Conservation (phyloP, 345 rosid species). For the Eutrema japonicum region DNA sequence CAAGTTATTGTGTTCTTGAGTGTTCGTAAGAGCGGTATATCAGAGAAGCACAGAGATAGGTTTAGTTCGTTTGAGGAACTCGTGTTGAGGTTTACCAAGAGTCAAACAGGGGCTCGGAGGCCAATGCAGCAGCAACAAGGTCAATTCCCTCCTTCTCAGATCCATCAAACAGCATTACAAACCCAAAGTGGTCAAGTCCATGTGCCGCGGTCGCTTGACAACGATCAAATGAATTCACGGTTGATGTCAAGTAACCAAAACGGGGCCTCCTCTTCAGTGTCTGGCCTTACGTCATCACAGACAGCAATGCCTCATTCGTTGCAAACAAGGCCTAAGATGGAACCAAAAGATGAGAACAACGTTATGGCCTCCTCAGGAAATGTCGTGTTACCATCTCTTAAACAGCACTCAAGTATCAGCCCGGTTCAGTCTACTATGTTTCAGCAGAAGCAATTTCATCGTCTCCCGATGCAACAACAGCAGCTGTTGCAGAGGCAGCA, state of each 20-base stretch:
- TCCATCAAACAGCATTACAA: slow-evolving; percentile 47
- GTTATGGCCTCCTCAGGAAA: slow-evolving; percentile 50
- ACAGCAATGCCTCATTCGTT: slow-evolving; percentile 47
- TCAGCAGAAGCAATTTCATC: slow-evolving; percentile 56
- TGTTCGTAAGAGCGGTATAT: slow-evolving; percentile 33
- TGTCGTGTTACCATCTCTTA: slow-evolving; percentile 45
- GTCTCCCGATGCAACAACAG: slow-evolving; percentile 56
- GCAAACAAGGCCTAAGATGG: slow-evolving; percentile 49
- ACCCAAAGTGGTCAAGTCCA: slow-evolving; percentile 56
- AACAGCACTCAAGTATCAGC: slow-evolving; percentile 47
- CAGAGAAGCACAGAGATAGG: slow-evolving; percentile 49
- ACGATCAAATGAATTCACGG: slow-evolving; percentile 53
- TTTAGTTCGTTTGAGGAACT: slow-evolving; percentile 39
- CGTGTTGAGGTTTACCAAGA: slow-evolving; percentile 28
- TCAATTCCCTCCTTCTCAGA: slow-evolving; percentile 45
- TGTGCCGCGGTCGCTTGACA: slow-evolving; percentile 24
- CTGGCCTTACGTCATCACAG: slow-evolving; percentile 51
- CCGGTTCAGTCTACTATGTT: slow-evolving; percentile 62
- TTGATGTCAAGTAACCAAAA: slow-evolving; percentile 50
- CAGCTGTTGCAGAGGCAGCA: slow-evolving; percentile 49
- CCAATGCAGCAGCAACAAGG: slow-evolving; percentile 53
- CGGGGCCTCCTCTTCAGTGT: slow-evolving; percentile 45
- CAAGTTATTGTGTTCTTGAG: slow-evolving; percentile 33
- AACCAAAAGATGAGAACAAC: slow-evolving; percentile 51
- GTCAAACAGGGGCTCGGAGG: slow-evolving; percentile 25